Conservation (phyloP, 345 rosid genomes). For the Physaria fendleri region DNA sequence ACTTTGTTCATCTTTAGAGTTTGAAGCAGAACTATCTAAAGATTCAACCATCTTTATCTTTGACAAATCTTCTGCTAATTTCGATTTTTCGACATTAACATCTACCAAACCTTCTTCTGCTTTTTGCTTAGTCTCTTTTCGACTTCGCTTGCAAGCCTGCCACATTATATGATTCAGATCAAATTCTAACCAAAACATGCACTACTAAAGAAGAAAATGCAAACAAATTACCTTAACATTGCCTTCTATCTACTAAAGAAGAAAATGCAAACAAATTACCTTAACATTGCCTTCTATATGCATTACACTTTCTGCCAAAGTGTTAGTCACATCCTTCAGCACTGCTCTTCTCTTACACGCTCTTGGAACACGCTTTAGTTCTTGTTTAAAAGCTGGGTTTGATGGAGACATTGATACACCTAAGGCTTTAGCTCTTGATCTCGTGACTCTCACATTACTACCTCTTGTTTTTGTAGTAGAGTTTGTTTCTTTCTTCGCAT, state of each 20-base stretch:
- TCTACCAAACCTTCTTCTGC: slow-evolving; percentile 21
- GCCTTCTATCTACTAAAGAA: slow-evolving; percentile 2
- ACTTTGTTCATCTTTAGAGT: slow-evolving; percentile 26
- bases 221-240: slow-evolving; percentile 38
- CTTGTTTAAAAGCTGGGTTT: slow-evolving; percentile 52
- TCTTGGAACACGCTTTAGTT: slow-evolving; percentile 36
- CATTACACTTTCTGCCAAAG: slow-evolving; percentile 17
- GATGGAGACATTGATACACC: slow-evolving; percentile 43
- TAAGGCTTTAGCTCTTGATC: slow-evolving; percentile 66
- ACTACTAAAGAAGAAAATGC: neutral
- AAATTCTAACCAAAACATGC: too few species aligned
- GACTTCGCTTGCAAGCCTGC: slow-evolving; percentile 38
- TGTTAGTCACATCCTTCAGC: slow-evolving; percentile 67
- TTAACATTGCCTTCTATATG: slow-evolving; percentile 28
- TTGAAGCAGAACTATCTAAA: slow-evolving; percentile 30
- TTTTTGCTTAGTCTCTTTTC: slow-evolving; percentile 29
- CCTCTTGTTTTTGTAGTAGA: slow-evolving; percentile 31
- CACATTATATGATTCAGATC: slow-evolving; percentile 20
- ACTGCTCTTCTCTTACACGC: slow-evolving; percentile 58
- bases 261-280: slow-evolving; percentile 28
- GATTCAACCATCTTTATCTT: slow-evolving; percentile 63
- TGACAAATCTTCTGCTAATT: slow-evolving; percentile 59
- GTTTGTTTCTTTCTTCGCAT: slow-evolving; percentile 45
- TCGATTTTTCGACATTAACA: slow-evolving; percentile 44
- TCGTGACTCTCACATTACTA: slow-evolving; percentile 43